phyloP scores from a whole-genome alignment of 331 rosid genomes.

The Prunus yedoensis region DNA sequence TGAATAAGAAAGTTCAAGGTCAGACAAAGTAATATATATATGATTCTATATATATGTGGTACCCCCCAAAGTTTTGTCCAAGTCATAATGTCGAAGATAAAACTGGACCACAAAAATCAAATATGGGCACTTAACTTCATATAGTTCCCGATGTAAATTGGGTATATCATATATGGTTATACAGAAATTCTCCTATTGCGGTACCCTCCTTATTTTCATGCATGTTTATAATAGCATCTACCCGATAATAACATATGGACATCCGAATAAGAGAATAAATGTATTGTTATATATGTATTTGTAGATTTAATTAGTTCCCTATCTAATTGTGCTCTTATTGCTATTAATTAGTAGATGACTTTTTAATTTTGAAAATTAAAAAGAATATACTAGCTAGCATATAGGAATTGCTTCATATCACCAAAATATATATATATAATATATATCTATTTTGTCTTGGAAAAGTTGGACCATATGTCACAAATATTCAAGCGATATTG shows the following conservation, averaged over 20 bases:
- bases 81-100: constrained; percentile 34
- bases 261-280: too few species aligned
- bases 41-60: constrained; percentile 31
- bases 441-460: too few species aligned
- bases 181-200: too few species aligned
- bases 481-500: too few species aligned
- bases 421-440: too few species aligned
- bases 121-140: background rate
- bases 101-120: constrained; percentile 55
- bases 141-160: background rate
- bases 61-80: constrained; percentile 37
- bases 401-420: background rate
- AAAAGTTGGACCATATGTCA: too few species aligned
- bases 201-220: too few species aligned
- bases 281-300: background rate
- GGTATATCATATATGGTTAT: too few species aligned
- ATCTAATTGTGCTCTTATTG: background rate
- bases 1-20: background rate
- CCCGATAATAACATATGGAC: too few species aligned
- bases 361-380: background rate
- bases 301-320: background rate
- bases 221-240: rapidly evolving
- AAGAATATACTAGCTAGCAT: background rate
- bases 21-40: background rate
- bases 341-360: background rate